Conservation (phyloP, 2,329 filamentous ascomycete species). For the Monilinia laxa region DNA sequence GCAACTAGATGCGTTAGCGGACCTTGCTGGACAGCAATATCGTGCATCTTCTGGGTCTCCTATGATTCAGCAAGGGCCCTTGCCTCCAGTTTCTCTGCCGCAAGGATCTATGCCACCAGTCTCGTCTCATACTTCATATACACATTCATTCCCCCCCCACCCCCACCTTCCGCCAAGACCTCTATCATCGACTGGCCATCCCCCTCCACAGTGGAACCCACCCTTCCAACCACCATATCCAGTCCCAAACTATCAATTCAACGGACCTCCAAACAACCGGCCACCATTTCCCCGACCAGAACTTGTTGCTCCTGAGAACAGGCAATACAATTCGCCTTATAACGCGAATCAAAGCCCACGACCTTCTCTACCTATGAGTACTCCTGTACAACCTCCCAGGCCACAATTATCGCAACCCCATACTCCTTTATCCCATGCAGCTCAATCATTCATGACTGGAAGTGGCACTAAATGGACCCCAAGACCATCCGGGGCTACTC, state of each 20-base stretch:
- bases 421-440: slow-evolving; percentile 33
- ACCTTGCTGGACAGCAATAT: slow-evolving; percentile 40
- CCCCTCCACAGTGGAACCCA: slow-evolving; percentile 30
- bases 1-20: slow-evolving; percentile 38
- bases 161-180: slow-evolving; percentile 33
- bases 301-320: slow-evolving; percentile 33
- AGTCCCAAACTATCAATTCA: slow-evolving; percentile 28
- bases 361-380: slow-evolving; percentile 20
- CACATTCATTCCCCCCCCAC: slow-evolving; percentile 30
- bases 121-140: slow-evolving; percentile 24
- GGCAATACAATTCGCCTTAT: slow-evolving; percentile 41
- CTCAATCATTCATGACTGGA: slow-evolving; percentile 33
- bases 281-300: slow-evolving; percentile 30
- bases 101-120: slow-evolving; percentile 13
- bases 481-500: slow-evolving; percentile 58
- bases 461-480: slow-evolving; percentile 59
- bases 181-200: slow-evolving; percentile 29
- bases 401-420: slow-evolving; percentile 31
- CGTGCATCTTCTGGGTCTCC: slow-evolving; percentile 36
- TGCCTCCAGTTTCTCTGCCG: slow-evolving; percentile 20
- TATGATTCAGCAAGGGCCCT: slow-evolving; percentile 32
- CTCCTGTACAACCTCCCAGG: slow-evolving; percentile 25
- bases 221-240: slow-evolving; percentile 29
- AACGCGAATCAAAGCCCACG: slow-evolving; percentile 35
- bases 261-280: slow-evolving; percentile 28